Percentiles rank a stretch among this genome's conserved stretches.
phyloP scores from a whole-genome alignment of 805 yeast species.

The Isabelozyma rhagii region DNA sequence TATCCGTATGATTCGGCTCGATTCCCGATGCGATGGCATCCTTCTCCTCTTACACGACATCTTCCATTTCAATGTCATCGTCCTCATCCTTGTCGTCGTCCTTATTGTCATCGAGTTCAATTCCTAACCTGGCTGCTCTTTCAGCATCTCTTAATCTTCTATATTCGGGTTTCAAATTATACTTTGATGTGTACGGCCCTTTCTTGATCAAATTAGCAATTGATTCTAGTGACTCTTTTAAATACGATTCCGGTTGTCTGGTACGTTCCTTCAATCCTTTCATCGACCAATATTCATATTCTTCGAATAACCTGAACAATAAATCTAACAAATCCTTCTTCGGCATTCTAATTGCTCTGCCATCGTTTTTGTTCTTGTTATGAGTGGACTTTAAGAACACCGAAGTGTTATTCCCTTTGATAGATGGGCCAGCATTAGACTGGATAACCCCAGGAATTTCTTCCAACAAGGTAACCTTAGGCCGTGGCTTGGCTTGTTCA shows the following conservation, averaged over 20 bases:
- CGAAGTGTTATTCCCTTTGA: constrained; percentile 64
- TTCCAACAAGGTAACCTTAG: constrained; percentile 66
- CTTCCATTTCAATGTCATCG: constrained; percentile 71
- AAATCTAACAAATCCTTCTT: constrained; percentile 86
- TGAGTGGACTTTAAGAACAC: constrained; percentile 52
- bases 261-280: constrained; percentile 92
- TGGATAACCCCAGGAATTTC: constrained; percentile 86
- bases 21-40: too few species aligned
- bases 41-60: constrained; percentile 42
- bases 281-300: constrained; percentile 94
- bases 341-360: constrained; percentile 92
- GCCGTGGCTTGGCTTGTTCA: constrained; percentile 48
- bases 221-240: constrained; percentile 85
- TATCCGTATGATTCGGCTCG: too few species aligned
- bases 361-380: constrained; percentile 56
- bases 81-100: constrained; percentile 54
- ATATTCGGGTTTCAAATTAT: constrained; percentile 86
- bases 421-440: constrained; percentile 81
- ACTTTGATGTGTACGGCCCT: constrained; percentile 94
- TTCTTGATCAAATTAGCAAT: constrained; percentile 87
- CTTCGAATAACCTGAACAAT: constrained; percentile 85
- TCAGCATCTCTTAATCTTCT: constrained; percentile 76
- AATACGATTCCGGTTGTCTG: constrained; percentile 89
- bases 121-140: constrained; percentile 61
- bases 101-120: constrained; percentile 40